Evolutionary conservation across 2,329 filamentous ascomycete species (phyloP), one percentile per base, ranked within the genome.

Genomic region (Cercospora brassicicola): DNA sequence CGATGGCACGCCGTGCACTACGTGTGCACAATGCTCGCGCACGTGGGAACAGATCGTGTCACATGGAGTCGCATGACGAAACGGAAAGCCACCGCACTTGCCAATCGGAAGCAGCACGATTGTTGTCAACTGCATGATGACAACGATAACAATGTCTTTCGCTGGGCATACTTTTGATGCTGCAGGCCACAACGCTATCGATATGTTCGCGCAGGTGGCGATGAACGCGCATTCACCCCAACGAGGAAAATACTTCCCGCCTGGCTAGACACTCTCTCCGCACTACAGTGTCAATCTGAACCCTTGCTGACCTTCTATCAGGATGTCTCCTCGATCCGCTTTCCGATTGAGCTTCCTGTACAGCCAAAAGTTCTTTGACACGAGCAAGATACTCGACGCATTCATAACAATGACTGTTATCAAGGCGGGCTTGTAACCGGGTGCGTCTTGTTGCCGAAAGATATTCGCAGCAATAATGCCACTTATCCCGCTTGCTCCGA

Each of bases 271-370:
- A 10, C 11, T 23, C 5, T n/a, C 36, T 39, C 36, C 36, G 36
- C 36, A n/a, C 36, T 53, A 67, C 23, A 67, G 57, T 2, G 72
- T 75, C 55, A 73, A 75, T 31, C 73, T 68, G 63, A 75, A 74
- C 45, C 64, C 69, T 13, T 65, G 39, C 62, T 73, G 76, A 36
- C 71, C 74, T 66, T 77, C 78, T 15, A 82, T 72, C 70, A 80
- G 75, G 18, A 78, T 68, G 67, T 81, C 79, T 23, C 81, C 81
- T 13, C 79, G 74, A 28, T 78, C 80, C 0, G 78, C 78, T 62
- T 76, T 76, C 72, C 75, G 86, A n/a, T 84, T 84, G 15, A 79
- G 72, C 8, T 75, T 74, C 10, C 95, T 42, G 36, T 42, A 42
- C 36, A n/a, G 36, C 36, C 36, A 42, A 42, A 42, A 42, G 36